Evolutionary conservation across 176 grass and related monocot species (phyloP).

Genomic region (Carex parvula): DNA sequence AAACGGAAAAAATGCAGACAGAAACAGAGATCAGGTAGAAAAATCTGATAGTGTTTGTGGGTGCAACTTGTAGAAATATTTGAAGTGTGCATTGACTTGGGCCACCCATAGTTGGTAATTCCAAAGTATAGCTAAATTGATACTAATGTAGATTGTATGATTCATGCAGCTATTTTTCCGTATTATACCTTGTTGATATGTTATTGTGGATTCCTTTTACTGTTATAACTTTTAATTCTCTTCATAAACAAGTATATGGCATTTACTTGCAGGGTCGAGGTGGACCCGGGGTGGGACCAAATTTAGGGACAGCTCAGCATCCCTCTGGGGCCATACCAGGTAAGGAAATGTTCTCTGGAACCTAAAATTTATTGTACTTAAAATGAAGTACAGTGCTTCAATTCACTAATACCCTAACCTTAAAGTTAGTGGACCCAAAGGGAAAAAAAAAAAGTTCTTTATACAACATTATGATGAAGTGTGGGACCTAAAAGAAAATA

Average conservation of each 20-base stretch:
- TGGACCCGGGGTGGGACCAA: slow-evolving; percentile 87
- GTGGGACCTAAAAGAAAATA: neutral
- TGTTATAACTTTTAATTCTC: neutral
- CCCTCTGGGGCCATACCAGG: neutral
- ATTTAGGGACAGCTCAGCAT: slow-evolving; percentile 42
- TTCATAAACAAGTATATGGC: neutral
- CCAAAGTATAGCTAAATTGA: neutral
- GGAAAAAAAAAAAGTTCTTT: neutral
- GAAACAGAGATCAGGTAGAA: slow-evolving; percentile 94
- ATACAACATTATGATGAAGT: neutral
- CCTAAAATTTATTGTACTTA: neutral
- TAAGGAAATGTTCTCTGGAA: slow-evolving; percentile 19
- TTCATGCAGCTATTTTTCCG: neutral
- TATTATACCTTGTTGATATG: neutral
- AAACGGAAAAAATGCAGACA: slow-evolving; percentile 94
- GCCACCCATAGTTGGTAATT: neutral
- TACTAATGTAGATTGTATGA: neutral
- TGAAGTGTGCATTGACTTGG: neutral
- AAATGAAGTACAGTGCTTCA: neutral
- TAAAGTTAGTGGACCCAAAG: neutral
- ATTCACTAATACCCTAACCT: neutral
- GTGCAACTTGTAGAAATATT: neutral
- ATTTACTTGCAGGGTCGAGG: slow-evolving; percentile 66
- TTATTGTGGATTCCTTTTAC: neutral
- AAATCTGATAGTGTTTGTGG: slow-evolving; percentile 20